Percentiles rank a stretch among this genome's conserved stretches.
Evolutionary conservation across 805 yeast genomes (phyloP).

Genomic region (Candida tallmaniae): DNA sequence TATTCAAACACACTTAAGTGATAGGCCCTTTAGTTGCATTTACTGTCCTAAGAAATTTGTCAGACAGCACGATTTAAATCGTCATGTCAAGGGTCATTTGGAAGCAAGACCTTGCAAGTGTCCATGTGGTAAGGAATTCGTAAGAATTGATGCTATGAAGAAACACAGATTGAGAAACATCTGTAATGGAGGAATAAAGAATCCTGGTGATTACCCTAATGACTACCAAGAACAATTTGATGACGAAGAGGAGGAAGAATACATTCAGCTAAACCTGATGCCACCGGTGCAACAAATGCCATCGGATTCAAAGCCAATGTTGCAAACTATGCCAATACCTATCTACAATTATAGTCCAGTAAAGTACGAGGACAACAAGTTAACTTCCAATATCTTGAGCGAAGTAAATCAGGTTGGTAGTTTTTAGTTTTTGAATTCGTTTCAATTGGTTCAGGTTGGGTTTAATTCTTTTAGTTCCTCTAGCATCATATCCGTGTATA

Average conservation of each 20-base stretch:
- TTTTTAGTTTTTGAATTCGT: not conserved
- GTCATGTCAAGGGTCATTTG: slow-evolving; percentile 85
- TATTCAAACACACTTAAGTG: slow-evolving; percentile 93
- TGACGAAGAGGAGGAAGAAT: too few species aligned
- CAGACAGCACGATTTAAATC: slow-evolving; percentile 87
- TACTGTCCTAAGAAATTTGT: slow-evolving; percentile 84
- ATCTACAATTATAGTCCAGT: slow-evolving; percentile 1
- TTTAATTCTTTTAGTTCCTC: not conserved
- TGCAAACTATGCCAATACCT: not conserved
- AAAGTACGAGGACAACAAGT: slow-evolving; percentile 1
- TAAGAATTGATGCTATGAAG: slow-evolving; percentile 82
- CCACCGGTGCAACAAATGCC: not conserved
- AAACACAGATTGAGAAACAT: slow-evolving; percentile 77
- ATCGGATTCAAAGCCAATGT: not conserved
- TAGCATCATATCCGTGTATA: too few species aligned
- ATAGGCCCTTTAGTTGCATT: slow-evolving; percentile 82
- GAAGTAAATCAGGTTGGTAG: slow-evolving; percentile 5
- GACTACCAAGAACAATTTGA: not conserved
- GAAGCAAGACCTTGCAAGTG: slow-evolving; percentile 65
- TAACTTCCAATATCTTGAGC: slow-evolving; percentile 5
- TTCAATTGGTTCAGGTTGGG: not conserved
- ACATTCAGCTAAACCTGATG: too few species aligned
- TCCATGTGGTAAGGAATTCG: slow-evolving; percentile 91
- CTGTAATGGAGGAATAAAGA: slow-evolving; percentile 67
- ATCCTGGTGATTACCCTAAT: slow-evolving; percentile 1